Evolutionary conservation across 805 yeast species (phyloP).

Genomic region (fission yeast (Schizosaccharomyces pombe)): DNA sequence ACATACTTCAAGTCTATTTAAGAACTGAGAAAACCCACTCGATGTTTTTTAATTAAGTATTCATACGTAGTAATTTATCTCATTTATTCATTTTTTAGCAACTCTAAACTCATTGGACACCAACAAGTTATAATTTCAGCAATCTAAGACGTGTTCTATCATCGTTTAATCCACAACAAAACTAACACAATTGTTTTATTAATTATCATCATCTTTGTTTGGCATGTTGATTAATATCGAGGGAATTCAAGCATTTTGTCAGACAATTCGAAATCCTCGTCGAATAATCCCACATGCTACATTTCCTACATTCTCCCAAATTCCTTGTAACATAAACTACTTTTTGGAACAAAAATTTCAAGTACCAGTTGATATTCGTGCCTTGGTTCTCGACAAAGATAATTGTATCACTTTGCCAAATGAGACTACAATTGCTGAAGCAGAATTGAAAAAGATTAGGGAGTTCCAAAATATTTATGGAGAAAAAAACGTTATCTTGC

Average conservation of each 20-base stretch:
- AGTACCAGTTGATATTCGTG: conserved; percentile 9
- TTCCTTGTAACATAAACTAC: neutral
- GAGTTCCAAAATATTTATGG: neutral
- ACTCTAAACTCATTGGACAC: too few relatives aligned
- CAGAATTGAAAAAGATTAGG: neutral
- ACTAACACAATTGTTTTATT: too few relatives aligned
- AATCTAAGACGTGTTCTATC: too few relatives aligned
- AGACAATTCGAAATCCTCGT: neutral
- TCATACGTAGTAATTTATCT: too few relatives aligned
- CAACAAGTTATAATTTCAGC: too few relatives aligned
- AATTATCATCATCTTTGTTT: neutral
- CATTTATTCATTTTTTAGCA: too few relatives aligned
- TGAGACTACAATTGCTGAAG: neutral
- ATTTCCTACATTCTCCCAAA: neutral
- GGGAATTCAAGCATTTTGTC: neutral
- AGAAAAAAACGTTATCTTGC: neutral
- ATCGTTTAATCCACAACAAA: too few relatives aligned
- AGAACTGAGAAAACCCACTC: too few relatives aligned
- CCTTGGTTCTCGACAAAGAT: conserved; percentile 56
- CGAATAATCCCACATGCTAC: neutral
- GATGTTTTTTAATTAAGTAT: too few relatives aligned
- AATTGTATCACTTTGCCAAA: conserved; percentile 81
- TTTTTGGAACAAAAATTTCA: neutral
- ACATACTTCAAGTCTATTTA: too few relatives aligned
- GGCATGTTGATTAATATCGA: neutral